phyloP scores from a whole-genome alignment of 768 basidiomycete genomes.

The Erythrobasidium yunnanense region DNA sequence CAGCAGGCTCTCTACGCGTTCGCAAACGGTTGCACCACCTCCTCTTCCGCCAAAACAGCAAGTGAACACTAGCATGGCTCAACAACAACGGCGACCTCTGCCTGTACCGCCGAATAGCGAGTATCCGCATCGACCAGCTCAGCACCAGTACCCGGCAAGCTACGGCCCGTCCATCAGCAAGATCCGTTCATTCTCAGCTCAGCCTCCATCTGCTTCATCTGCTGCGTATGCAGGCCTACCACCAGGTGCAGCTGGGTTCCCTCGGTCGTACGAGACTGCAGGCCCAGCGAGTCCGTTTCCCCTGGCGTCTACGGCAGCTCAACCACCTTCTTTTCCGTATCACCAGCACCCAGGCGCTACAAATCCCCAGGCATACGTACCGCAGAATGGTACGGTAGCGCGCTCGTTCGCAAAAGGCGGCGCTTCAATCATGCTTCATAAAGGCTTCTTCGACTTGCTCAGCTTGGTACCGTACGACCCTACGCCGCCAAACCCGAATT shows the following conservation, averaged over 20 bases:
- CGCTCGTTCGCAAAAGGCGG: conserved; percentile 24
- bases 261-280: not conserved
- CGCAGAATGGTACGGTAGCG: not conserved
- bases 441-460: conserved; percentile 79
- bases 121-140: not conserved
- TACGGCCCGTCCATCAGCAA: conserved; percentile 25
- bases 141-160: conserved; percentile 23
- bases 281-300: not conserved
- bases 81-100: not conserved
- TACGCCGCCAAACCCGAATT: not conserved
- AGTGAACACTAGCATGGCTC: too few relatives aligned
- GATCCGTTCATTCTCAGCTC: conserved; percentile 18
- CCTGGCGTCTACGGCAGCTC: not conserved
- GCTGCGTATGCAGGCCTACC: not conserved
- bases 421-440: conserved; percentile 53
- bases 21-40: too few relatives aligned
- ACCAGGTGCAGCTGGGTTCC: not conserved
- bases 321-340: not conserved
- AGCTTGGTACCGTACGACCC: not conserved
- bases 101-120: conserved; percentile 11
- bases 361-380: not conserved
- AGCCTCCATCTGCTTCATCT: too few relatives aligned
- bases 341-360: not conserved
- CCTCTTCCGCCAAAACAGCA: too few relatives aligned
- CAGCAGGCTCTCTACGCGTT: too few relatives aligned